Conservation (phyloP, 345 rosid genomes). For the Xanthoceras sorbifolium region DNA sequence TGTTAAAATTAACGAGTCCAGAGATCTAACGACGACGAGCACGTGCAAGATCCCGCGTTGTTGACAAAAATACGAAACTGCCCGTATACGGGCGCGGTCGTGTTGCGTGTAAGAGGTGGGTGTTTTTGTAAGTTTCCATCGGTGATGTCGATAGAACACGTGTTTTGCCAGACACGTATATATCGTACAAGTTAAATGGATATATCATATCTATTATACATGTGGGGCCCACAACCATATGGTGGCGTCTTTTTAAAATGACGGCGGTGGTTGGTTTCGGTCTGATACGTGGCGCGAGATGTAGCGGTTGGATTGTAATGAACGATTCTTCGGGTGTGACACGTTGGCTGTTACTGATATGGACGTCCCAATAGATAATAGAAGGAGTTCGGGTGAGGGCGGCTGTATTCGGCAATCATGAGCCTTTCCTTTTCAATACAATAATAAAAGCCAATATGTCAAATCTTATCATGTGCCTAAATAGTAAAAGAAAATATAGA, state of each 20-base stretch:
- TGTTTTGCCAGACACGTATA: conserved; percentile 24
- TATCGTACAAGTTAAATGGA: conserved; percentile 25
- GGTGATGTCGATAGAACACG: neutral
- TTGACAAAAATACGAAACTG: conserved; percentile 10
- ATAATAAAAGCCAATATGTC: neutral
- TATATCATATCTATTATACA: too few relatives aligned
- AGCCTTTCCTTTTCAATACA: neutral
- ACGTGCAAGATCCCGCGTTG: conserved; percentile 31
- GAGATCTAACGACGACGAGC: conserved; percentile 27
- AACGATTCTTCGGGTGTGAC: conserved; percentile 11
- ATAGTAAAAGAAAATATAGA: too few relatives aligned
- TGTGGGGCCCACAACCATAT: conserved; percentile 20
- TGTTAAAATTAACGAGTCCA: neutral
- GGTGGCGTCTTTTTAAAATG: conserved; percentile 15
- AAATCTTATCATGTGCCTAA: neutral
- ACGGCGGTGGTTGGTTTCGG: conserved; percentile 34
- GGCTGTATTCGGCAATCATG: conserved; percentile 2
- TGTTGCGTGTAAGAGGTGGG: neutral
- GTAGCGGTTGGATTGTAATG: conserved; percentile 7
- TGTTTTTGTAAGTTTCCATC: conserved; percentile 7
- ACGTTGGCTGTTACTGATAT: conserved; percentile 17
- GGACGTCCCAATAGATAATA: neutral
- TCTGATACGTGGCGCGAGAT: conserved; percentile 36
- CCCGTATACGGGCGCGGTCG: neutral
- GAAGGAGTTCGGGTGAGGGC: neutral